These are phyloP conservation scores for Coleophoma crateriformis DNA, from an alignment of 2,329 filamentous ascomycete species.

Conservation along the genomic window DNA sequence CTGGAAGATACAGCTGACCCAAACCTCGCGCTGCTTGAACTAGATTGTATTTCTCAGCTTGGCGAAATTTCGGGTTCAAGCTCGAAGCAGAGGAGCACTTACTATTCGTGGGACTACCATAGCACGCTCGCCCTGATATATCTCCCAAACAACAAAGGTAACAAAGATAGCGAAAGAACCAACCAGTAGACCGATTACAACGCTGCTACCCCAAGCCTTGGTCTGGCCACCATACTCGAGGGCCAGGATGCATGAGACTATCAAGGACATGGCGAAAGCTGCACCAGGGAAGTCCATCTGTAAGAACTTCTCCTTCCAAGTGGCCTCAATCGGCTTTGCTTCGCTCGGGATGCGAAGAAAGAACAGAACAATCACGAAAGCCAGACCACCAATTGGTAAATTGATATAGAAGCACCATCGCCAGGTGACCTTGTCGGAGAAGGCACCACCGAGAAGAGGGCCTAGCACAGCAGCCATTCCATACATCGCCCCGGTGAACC, in stretches of 20 bases:
- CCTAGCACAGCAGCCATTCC: conserved; percentile 14
- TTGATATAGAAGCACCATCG: conserved; percentile 31
- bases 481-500: conserved; percentile 18
- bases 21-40: conserved; percentile 32
- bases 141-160: conserved; percentile 28
- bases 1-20: conserved; percentile 30
- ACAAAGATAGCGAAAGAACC: conserved; percentile 20
- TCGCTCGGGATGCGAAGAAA: conserved; percentile 33
- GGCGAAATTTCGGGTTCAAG: background rate
- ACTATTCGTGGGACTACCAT: conserved; percentile 39
- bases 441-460: conserved; percentile 25
- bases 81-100: conserved; percentile 21
- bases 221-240: conserved; percentile 37
- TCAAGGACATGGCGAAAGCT: conserved; percentile 34
- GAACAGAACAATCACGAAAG: conserved; percentile 28
- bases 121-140: conserved; percentile 34
- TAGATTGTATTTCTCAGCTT: background rate
- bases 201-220: conserved; percentile 32
- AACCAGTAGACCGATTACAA: conserved; percentile 34
- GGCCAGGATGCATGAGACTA: conserved; percentile 35
- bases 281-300: conserved; percentile 39
- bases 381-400: conserved; percentile 30
- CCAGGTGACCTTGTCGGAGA: conserved; percentile 27
- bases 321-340: conserved; percentile 27
- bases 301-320: conserved; percentile 33